Conservation (phyloP, 2,329 filamentous ascomycete species). For the Xylaria sp. region DNA sequence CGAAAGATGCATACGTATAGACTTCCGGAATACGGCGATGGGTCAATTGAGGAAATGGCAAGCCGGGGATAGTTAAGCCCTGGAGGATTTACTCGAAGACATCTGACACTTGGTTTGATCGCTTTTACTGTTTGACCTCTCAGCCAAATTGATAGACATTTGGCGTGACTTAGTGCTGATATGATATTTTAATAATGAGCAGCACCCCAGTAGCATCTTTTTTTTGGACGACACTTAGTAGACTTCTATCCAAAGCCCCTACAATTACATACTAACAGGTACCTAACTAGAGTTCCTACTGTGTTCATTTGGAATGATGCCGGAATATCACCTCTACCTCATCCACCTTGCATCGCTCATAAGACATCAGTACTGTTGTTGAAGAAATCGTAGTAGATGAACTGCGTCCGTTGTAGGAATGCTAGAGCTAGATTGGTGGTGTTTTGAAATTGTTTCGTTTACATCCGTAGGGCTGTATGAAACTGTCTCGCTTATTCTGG, state of each 20-base stretch:
- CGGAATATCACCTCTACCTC: neutral
- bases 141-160: neutral
- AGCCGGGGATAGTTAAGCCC: neutral
- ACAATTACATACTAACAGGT: no score
- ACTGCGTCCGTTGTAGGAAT: neutral
- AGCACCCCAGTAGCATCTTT: no score
- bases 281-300: no score
- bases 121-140: neutral
- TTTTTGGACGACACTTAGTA: neutral
- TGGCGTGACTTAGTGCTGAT: neutral
- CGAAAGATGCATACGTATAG: neutral
- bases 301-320: neutral
- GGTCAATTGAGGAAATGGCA: neutral
- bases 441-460: slow-evolving; percentile 4
- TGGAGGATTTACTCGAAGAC: neutral
- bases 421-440: neutral
- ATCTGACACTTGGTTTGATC: neutral
- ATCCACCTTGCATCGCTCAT: neutral
- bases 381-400: neutral
- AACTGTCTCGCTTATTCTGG: neutral
- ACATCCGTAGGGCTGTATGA: neutral
- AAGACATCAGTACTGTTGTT: neutral
- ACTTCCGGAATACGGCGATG: neutral
- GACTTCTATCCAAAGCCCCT: no score
- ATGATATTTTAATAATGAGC: neutral